Evolutionary conservation across 495 filamentous ascomycete genomes (phyloP).

Genomic region (Hypoxylon lienhwacheense): DNA sequence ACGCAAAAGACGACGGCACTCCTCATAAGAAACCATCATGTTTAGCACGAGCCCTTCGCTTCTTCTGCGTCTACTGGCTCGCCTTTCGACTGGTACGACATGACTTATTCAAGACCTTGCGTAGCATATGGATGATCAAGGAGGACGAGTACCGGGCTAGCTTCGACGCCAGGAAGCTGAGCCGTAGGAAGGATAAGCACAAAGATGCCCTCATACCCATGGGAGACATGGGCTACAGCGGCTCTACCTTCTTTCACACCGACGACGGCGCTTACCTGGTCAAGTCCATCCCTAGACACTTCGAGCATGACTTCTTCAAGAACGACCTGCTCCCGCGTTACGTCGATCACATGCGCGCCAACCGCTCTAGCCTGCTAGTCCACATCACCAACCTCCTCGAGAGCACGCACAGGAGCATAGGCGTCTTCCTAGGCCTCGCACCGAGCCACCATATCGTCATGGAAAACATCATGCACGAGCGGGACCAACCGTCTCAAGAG

Average conservation of each 20-base stretch:
- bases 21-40: slow-evolving; percentile 26
- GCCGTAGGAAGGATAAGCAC: slow-evolving; percentile 5
- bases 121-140: slow-evolving; percentile 52
- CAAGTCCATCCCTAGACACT: slow-evolving; percentile 66
- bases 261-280: slow-evolving; percentile 62
- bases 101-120: slow-evolving; percentile 42
- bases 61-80: slow-evolving; percentile 47
- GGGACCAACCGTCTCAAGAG: slow-evolving; percentile 44
- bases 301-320: slow-evolving; percentile 69
- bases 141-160: slow-evolving; percentile 58
- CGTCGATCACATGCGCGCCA: slow-evolving; percentile 57
- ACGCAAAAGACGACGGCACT: slow-evolving; percentile 19
- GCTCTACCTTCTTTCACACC: slow-evolving; percentile 71
- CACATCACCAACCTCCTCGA: slow-evolving; percentile 69
- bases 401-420: slow-evolving; percentile 55
- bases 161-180: slow-evolving; percentile 47
- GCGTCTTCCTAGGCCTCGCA: slow-evolving; percentile 54
- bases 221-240: slow-evolving; percentile 63
- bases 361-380: slow-evolving; percentile 62
- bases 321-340: slow-evolving; percentile 63
- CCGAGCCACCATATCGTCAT: slow-evolving; percentile 72
- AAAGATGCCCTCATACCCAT: slow-evolving; percentile 44
- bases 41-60: slow-evolving; percentile 36
- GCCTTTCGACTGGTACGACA: slow-evolving; percentile 42
- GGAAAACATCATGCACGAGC: slow-evolving; percentile 68